phyloP scores from a whole-genome alignment of 768 basidiomycete genomes.

The Boletus reticuloceps region DNA sequence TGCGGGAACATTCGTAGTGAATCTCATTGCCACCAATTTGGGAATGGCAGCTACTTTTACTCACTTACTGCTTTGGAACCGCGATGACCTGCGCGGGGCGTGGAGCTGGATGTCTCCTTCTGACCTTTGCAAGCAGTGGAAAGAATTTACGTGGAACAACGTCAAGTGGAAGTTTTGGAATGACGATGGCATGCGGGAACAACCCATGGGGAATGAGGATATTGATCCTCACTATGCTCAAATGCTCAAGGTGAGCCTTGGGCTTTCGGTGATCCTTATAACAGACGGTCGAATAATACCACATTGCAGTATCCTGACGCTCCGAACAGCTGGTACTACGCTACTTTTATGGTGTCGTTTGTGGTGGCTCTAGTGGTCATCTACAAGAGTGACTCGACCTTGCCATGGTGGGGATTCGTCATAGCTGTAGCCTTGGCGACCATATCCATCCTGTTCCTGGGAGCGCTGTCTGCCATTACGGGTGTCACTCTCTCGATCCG shows the following conservation, averaged over 20 bases:
- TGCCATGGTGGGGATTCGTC: conserved; percentile 58
- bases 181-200: not conserved
- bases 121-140: not conserved
- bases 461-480: conserved; percentile 52
- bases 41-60: too few species aligned
- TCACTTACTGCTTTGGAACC: too few species aligned
- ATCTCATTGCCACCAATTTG: too few species aligned
- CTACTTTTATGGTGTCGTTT: conserved; percentile 30
- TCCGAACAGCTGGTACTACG: conserved; percentile 33
- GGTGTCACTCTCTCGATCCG: conserved; percentile 23
- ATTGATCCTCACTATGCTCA: not conserved
- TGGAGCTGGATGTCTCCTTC: conserved; percentile 40
- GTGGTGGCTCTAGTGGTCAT: conserved; percentile 52
- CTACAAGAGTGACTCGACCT: conserved; percentile 50
- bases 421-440: conserved; percentile 50
- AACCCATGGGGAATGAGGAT: not conserved
- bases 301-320: not conserved
- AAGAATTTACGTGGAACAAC: not conserved
- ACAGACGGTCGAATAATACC: not conserved
- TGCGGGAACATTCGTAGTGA: too few species aligned
- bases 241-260: not conserved
- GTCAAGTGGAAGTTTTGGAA: not conserved
- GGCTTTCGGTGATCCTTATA: not conserved
- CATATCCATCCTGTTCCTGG: conserved; percentile 50
- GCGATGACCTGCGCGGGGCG: too few species aligned